These are phyloP conservation scores for Haplosporangium sp. DNA, from an alignment of 371 early-diverging fungal genomes.

Conservation along the genomic window DNA sequence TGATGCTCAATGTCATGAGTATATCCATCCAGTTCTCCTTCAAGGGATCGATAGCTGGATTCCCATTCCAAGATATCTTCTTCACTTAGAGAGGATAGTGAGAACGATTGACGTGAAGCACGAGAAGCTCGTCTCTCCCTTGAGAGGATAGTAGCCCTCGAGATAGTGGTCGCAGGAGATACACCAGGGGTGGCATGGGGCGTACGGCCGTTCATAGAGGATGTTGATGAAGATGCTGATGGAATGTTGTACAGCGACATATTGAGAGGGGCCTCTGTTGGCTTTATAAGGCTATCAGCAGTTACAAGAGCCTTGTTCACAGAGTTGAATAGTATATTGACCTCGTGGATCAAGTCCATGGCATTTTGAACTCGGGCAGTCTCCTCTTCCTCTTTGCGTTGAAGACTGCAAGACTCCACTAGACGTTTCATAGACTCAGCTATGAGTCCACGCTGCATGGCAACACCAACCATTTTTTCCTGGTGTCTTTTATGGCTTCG, in stretches of 20 bases:
- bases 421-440: constrained; percentile 50
- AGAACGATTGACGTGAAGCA: constrained; percentile 60
- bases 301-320: constrained; percentile 20
- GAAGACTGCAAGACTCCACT: constrained; percentile 39
- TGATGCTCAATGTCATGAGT: constrained; percentile 54
- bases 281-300: constrained; percentile 29
- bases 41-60: constrained; percentile 65
- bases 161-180: constrained; percentile 14
- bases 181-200: constrained; percentile 18
- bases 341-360: constrained; percentile 43
- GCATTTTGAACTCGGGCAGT: constrained; percentile 33
- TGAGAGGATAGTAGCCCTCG: constrained; percentile 24
- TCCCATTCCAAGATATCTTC: constrained; percentile 68
- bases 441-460: constrained; percentile 48
- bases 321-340: constrained; percentile 25
- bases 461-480: constrained; percentile 49
- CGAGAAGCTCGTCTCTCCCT: constrained; percentile 28
- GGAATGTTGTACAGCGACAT: constrained; percentile 32
- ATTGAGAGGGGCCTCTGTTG: neutral
- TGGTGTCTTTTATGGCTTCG: constrained; percentile 30
- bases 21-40: constrained; percentile 62
- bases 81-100: constrained; percentile 66
- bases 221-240: constrained; percentile 29
- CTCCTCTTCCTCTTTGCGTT: constrained; percentile 45
- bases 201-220: constrained; percentile 18